A percentile compares a stretch with the other conserved stretches of the same genome.
Conservation (phyloP, 116 monocot genomes). For the Iris pallida region DNA sequence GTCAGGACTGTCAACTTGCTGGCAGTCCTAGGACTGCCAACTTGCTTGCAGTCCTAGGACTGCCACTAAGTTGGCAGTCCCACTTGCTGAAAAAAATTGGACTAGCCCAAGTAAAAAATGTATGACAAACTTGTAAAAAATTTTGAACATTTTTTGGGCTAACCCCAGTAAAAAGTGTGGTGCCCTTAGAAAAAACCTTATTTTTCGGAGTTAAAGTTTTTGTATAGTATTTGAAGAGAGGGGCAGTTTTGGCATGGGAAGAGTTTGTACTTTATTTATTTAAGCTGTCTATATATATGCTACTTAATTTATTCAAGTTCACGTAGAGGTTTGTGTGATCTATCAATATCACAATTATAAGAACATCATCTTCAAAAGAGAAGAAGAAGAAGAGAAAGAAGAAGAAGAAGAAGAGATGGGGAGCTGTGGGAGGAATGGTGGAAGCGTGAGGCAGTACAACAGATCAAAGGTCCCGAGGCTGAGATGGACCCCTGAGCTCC, state of each 20-base stretch:
- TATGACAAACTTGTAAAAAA: too few relatives aligned
- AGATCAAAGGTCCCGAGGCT: conserved; percentile 90
- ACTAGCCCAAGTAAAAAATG: too few relatives aligned
- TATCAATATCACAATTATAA: background rate
- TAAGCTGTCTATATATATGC: background rate
- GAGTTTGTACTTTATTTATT: background rate
- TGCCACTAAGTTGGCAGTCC: too few relatives aligned
- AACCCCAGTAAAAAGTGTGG: too few relatives aligned
- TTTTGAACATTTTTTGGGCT: too few relatives aligned
- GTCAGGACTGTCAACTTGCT: too few relatives aligned
- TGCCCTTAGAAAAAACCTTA: too few relatives aligned
- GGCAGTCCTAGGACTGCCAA: too few relatives aligned
- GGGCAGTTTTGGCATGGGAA: background rate
- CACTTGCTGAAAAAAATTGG: too few relatives aligned
- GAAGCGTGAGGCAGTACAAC: conserved; percentile 79
- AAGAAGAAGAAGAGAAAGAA: background rate
- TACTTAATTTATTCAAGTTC: conserved; percentile 14
- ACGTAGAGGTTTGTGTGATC: background rate
- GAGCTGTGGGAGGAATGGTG: conserved; percentile 62
- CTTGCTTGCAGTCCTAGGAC: too few relatives aligned
- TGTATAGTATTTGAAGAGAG: too few relatives aligned
- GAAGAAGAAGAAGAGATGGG: conserved; percentile 39
- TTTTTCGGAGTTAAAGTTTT: too few relatives aligned
- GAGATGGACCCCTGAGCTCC: conserved; percentile 97
- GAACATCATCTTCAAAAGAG: background rate